Evolutionary conservation across 2,329 filamentous ascomycete species (phyloP).

Genomic region (Kalmusia sp.): DNA sequence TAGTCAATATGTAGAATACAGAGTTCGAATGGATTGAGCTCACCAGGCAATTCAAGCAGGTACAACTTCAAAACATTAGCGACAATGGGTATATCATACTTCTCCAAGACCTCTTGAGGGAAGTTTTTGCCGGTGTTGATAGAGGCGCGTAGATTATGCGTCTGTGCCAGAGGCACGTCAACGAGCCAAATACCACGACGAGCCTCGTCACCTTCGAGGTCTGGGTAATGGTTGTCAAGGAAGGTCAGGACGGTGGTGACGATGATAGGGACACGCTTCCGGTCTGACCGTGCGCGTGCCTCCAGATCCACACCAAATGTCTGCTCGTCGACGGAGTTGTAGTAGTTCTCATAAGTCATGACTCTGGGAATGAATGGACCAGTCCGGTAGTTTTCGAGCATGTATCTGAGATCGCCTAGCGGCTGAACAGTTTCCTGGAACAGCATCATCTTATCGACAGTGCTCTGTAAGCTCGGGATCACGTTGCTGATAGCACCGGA

Average conservation of each 20-base stretch:
- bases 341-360: slow-evolving; percentile 97
- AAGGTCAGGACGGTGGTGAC: slow-evolving; percentile 94
- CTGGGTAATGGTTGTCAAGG: slow-evolving; percentile 94
- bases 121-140: slow-evolving; percentile 89
- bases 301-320: slow-evolving; percentile 99
- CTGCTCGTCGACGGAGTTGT: slow-evolving; percentile 97
- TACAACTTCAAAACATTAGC: slow-evolving; percentile 94
- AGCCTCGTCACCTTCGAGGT: slow-evolving; percentile 94
- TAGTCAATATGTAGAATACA: slow-evolving; percentile 24
- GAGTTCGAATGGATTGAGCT: slow-evolving; percentile 37
- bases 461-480: slow-evolving; percentile 92
- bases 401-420: slow-evolving; percentile 84
- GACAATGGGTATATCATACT: slow-evolving; percentile 93
- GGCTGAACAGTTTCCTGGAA: slow-evolving; percentile 99
- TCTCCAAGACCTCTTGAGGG: slow-evolving; percentile 76
- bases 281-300: slow-evolving; percentile 87
- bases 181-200: slow-evolving; percentile 92
- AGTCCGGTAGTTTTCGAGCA: slow-evolving; percentile 96
- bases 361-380: slow-evolving; percentile 91
- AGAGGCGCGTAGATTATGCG: slow-evolving; percentile 80
- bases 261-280: slow-evolving; percentile 92
- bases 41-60: slow-evolving; percentile 90
- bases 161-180: slow-evolving; percentile 84
- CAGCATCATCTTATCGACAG: slow-evolving; percentile 98
- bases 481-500: slow-evolving; percentile 97